phyloP scores from a whole-genome alignment of 1,284 basidiomycete genomes.

The Sporisorium scitamineum region DNA sequence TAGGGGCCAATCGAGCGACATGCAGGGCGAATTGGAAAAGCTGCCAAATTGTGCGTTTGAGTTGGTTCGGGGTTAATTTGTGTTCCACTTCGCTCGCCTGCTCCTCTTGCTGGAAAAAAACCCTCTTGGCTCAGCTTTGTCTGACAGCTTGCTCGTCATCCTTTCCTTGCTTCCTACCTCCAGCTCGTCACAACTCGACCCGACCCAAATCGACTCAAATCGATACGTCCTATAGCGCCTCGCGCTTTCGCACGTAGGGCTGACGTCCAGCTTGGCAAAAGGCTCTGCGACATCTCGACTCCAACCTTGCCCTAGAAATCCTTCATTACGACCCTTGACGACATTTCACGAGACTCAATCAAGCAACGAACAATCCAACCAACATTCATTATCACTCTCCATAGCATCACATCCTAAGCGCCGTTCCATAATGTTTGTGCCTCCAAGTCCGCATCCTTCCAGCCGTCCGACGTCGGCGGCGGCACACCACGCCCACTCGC shows the following conservation, averaged over 20 bases:
- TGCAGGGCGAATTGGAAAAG: not conserved
- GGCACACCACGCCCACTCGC: conserved; percentile 16
- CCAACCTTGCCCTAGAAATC: not conserved
- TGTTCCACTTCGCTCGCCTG: conserved; percentile 9
- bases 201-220: not conserved
- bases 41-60: conserved; percentile 30
- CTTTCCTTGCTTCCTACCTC: not conserved
- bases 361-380: conserved; percentile 2
- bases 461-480: conserved; percentile 48
- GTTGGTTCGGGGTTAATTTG: conserved; percentile 21
- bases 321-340: conserved; percentile 16
- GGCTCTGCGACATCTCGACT: not conserved
- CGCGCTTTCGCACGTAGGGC: conserved; percentile 4
- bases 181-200: not conserved
- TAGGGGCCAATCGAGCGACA: not conserved
- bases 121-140: too few relatives aligned
- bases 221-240: not conserved
- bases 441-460: conserved; percentile 28
- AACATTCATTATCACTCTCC: not conserved
- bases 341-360: not conserved
- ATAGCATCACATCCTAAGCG: not conserved
- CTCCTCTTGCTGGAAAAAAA: not conserved
- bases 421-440: conserved; percentile 44
- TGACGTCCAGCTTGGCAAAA: not conserved
- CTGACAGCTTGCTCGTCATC: conserved; percentile 3